Percentiles rank a stretch among this genome's conserved stretches.
Evolutionary conservation across 1,284 basidiomycete species (phyloP).

Genomic region (Athelia sp.): DNA sequence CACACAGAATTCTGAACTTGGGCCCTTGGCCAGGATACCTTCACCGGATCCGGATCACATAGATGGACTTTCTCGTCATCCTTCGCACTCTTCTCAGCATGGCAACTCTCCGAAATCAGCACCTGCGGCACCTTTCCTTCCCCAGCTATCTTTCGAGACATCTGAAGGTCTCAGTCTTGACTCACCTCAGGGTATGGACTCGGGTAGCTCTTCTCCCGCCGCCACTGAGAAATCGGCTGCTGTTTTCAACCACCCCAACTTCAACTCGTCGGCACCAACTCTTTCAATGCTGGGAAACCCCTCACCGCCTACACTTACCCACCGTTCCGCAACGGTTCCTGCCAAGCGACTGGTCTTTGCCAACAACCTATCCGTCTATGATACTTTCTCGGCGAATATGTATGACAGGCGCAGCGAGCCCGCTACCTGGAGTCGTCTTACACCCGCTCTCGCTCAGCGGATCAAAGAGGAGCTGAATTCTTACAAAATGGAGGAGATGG

Average conservation of each 20-base stretch:
- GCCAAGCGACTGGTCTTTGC: conserved; percentile 82
- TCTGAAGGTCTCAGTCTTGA: conserved; percentile 24
- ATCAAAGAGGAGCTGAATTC: conserved; percentile 97
- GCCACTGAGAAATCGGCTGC: conserved; percentile 23
- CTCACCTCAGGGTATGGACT: conserved; percentile 16
- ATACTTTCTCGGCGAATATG: conserved; percentile 86
- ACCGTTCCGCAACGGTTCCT: conserved; percentile 62
- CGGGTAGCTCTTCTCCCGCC: conserved; percentile 24
- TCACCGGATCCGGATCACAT: conserved; percentile 81
- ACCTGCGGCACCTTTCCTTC: conserved; percentile 37
- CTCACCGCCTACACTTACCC: conserved; percentile 45
- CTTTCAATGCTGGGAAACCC: conserved; percentile 54
- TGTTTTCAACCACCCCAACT: conserved; percentile 72
- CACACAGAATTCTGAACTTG: conserved; percentile 47
- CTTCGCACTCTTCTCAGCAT: conserved; percentile 42
- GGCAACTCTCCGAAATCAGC: conserved; percentile 15
- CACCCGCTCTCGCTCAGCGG: conserved; percentile 88
- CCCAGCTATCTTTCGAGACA: conserved; percentile 58
- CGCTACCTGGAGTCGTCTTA: conserved; percentile 94
- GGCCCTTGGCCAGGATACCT: conserved; percentile 74
- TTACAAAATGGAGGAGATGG: conserved; percentile 99
- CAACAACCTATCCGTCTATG: conserved; percentile 88
- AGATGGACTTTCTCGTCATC: conserved; percentile 74
- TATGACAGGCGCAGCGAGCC: conserved; percentile 96
- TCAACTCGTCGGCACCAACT: conserved; percentile 87